Evolutionary conservation across 345 rosid genomes (phyloP).

Genomic region (Cardiospermum halicacabum): DNA sequence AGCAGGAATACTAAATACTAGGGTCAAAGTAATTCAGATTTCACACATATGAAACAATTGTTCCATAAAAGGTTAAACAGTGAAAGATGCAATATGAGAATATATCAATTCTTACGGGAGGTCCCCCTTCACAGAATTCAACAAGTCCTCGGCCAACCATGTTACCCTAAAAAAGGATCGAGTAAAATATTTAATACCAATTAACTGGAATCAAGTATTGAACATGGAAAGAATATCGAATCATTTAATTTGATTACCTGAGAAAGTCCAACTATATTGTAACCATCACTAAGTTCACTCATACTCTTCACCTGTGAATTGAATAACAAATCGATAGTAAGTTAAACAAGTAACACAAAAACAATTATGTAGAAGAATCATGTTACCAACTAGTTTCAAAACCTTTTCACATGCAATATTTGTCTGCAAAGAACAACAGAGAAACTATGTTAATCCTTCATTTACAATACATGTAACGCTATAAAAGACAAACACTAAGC

Average conservation of each 20-base stretch:
- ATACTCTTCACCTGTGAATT: constrained; percentile 58
- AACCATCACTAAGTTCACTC: constrained; percentile 66
- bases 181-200: background rate
- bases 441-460: background rate
- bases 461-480: constrained; percentile 5
- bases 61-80: background rate
- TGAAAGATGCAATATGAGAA: background rate
- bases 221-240: background rate
- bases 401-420: constrained; percentile 84
- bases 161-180: constrained; percentile 44
- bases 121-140: constrained; percentile 85
- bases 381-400: constrained; percentile 21
- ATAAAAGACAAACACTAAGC: constrained; percentile 1
- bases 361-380: background rate
- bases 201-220: background rate
- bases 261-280: constrained; percentile 84
- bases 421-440: constrained; percentile 53
- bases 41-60: no score
- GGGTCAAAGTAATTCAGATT: no score
- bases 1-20: no score
- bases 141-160: constrained; percentile 70
- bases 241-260: constrained; percentile 39
- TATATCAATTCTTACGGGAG: constrained; percentile 48
- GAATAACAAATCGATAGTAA: constrained; percentile 2
- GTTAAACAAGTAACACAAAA: constrained; percentile 9